phyloP scores from a whole-genome alignment of 306 rosid genomes.

The Potentilla sterilis region DNA sequence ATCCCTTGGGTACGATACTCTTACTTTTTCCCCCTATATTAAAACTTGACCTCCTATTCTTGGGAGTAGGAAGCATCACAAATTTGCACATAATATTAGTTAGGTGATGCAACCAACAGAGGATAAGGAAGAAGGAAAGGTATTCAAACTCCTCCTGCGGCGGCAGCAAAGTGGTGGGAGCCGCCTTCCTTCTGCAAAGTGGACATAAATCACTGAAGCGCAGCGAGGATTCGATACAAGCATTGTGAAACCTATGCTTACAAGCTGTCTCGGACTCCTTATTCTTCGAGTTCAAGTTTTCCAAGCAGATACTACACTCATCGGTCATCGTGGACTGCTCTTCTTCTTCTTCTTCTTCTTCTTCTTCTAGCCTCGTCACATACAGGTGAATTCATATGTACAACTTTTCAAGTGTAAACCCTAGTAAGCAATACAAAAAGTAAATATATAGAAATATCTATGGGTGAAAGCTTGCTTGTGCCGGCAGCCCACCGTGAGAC shows the following conservation, averaged over 20 bases:
- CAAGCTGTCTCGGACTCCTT: not conserved
- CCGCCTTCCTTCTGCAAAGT: not conserved
- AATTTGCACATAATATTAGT: no score
- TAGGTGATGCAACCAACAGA: no score
- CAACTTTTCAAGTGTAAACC: no score
- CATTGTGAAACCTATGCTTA: not conserved
- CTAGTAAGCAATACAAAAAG: no score
- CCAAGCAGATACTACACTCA: not conserved
- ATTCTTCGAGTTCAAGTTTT: not conserved
- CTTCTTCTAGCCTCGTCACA: not conserved
- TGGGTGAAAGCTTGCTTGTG: no score
- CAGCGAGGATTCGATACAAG: not conserved
- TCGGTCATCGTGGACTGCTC: not conserved
- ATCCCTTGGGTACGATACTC: no score
- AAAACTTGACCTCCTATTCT: no score
- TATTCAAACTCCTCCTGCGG: not conserved
- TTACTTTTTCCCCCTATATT: no score
- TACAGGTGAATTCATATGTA: no score
- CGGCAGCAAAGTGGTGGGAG: not conserved
- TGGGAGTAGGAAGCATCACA: no score
- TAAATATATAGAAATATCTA: no score
- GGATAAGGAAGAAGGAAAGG: not conserved
- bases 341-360: not conserved
- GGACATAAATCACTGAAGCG: not conserved
- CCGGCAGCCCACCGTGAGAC: no score